A percentile compares a stretch with the other conserved stretches of the same genome.
These are phyloP conservation scores for Sarcodon aspratus DNA, from an alignment of 768 basidiomycete genomes.

Conservation along the genomic window DNA sequence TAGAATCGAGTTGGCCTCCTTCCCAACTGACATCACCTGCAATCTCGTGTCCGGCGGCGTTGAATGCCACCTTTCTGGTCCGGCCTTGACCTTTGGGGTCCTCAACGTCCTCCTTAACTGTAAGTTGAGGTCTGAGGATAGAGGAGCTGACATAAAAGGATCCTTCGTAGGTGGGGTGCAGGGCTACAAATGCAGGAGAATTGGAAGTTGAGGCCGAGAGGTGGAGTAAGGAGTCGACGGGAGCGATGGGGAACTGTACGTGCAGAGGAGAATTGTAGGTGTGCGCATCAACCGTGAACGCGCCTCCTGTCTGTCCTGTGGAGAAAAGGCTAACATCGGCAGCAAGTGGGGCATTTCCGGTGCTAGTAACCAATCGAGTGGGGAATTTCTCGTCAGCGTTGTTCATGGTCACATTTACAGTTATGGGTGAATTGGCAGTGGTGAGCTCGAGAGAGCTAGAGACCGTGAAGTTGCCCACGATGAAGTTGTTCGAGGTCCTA, in stretches of 20 bases:
- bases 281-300: slow-evolving; percentile 18
- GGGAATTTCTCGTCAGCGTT: slow-evolving; percentile 15
- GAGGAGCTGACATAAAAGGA: slow-evolving; percentile 16
- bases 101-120: neutral
- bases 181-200: slow-evolving; percentile 18
- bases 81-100: slow-evolving; percentile 12
- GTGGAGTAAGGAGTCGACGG: slow-evolving; percentile 21
- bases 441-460: slow-evolving; percentile 21
- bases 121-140: slow-evolving; percentile 2
- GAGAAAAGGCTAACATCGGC: slow-evolving; percentile 10
- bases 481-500: slow-evolving; percentile 31
- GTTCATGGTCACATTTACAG: slow-evolving; percentile 23
- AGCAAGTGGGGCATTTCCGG: slow-evolving; percentile 22
- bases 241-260: slow-evolving; percentile 20
- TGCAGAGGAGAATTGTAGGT: slow-evolving; percentile 23
- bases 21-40: neutral
- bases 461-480: slow-evolving; percentile 31
- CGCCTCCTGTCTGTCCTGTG: slow-evolving; percentile 11
- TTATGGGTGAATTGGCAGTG: slow-evolving; percentile 30
- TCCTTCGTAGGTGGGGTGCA: slow-evolving; percentile 29
- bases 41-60: neutral
- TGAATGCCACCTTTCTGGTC: neutral
- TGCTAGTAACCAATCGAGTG: slow-evolving; percentile 18
- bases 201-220: slow-evolving; percentile 22
- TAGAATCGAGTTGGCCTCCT: neutral